These are phyloP conservation scores for Cordyceps sp. DNA, from an alignment of 2,329 filamentous ascomycete species.

Conservation along the genomic window DNA sequence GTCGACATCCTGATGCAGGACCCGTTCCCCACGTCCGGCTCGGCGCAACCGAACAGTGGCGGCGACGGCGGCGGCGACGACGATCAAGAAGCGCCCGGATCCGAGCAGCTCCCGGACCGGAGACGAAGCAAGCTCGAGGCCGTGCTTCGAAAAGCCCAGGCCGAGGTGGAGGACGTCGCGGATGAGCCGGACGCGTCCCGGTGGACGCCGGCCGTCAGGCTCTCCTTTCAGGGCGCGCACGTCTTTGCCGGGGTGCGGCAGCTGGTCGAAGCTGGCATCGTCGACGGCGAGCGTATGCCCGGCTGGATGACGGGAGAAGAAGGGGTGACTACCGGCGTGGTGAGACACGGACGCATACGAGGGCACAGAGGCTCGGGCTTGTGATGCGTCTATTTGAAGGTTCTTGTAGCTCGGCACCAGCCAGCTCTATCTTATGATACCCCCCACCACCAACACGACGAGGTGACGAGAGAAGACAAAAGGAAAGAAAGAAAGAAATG, in stretches of 20 bases:
- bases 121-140: slow-evolving; percentile 19
- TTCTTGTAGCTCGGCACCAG: background rate
- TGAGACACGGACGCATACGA: slow-evolving; percentile 48
- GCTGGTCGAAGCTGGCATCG: slow-evolving; percentile 57
- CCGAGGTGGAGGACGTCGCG: slow-evolving; percentile 7
- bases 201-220: slow-evolving; percentile 26
- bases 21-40: slow-evolving; percentile 24
- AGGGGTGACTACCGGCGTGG: slow-evolving; percentile 55
- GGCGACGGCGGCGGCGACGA: background rate
- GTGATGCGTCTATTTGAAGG: slow-evolving; percentile 9
- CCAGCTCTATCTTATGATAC: too few species aligned
- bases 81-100: slow-evolving; percentile 4
- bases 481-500: too few species aligned
- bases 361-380: slow-evolving; percentile 40
- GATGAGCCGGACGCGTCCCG: slow-evolving; percentile 10
- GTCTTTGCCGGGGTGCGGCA: slow-evolving; percentile 68
- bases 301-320: slow-evolving; percentile 87
- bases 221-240: slow-evolving; percentile 60
- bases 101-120: slow-evolving; percentile 5
- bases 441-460: too few species aligned
- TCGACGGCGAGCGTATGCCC: slow-evolving; percentile 66
- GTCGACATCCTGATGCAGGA: slow-evolving; percentile 45
- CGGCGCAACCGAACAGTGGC: background rate
- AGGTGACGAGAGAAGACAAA: too few species aligned
- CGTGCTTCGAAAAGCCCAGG: slow-evolving; percentile 13